Evolutionary conservation across 108 stramenopile species (phyloP), one percentile per base, ranked within the genome.

Genomic region (Seminavis robusta): DNA sequence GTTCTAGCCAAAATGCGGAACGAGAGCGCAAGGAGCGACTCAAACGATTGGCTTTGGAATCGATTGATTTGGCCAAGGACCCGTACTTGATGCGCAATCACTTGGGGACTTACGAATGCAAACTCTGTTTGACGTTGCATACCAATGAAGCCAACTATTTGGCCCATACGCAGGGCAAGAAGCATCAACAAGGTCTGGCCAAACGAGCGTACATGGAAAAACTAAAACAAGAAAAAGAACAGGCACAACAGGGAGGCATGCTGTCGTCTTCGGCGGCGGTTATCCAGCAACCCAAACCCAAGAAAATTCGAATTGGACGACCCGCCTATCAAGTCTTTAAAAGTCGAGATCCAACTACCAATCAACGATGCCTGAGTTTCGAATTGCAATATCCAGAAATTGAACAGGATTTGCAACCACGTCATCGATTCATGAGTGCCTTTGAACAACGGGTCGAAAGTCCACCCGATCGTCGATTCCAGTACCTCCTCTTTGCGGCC

Each of bases 61-160:
- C 91, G 16, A 90, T 98, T 56, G 99, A 99, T 71, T 65, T 99
- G 25, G 95, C 95, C 63, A 99, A 99, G 75, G 99, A 99, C 68
- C 99, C 99, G 10, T 99, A 99, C 62, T 74, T 99, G 54, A 90
- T 98, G 90, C 73, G 95, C 16, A 99, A 99, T 69, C 97, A 99
- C 74, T 69, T 98, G 33, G 99, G 99, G 24, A 95, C 88, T 4
- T 98, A 97, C 67, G 98, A 98, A 75, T 99, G 99, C 64, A 98
- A 97, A 74, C 72, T 99, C 1, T 99, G 99, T 74, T 78, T 98
- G 23, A 98, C 99, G 3, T 59, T 99, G 23, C 99, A 99, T 72
- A 91, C 92, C 69, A 98, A 97, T 62, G 97, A 98, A 73, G 97
- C 95, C 43, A 97, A 97, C 64, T 99, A 99, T 67, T 63, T 99